Base-by-base conservation (phyloP, 495 filamentous ascomycete genomes). In the Achaetomiella virescens region DNA sequence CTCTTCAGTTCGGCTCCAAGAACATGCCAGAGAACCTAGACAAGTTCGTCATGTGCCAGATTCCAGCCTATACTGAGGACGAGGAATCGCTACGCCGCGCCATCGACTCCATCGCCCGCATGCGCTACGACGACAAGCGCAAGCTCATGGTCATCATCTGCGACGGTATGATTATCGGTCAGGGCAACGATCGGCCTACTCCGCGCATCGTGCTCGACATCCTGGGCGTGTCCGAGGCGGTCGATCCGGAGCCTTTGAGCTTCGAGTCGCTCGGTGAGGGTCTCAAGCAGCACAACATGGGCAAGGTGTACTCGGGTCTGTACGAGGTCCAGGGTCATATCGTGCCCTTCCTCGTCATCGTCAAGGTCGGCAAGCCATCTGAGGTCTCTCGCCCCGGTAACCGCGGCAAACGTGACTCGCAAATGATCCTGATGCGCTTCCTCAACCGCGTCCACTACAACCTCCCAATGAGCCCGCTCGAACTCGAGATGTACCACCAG, bases 121-220 rank as follows among this genome's bases (percentile, higher is more conserved):
- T 99, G 91, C 81, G 82, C 52, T 99, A 99, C 69, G 93, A 99
- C 64, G 91, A 99, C 72, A 97, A 97, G 73, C 88, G 93, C 61
- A 99, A 99, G 74, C 79, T 99, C 11, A 75, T 99, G 45, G 84
- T 96, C 55, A 80, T 99, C 45, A 79, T 99, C 55, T 99, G 93
- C 64, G 93, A 99, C 66, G 93, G 93, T 75, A 97, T 99, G 92
- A 97, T 99, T 73, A 92, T 99, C 59, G 93, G 93, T 57, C 91
- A 96, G 73, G 93, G 93, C 61, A 99, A 99, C 70, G 93, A 99
- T 66, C 82, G 88, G 47, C 90, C 95, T 9, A 99, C 93, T 10
- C 93, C 93, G 8, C 81, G 91, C 51, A 99, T 99, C 60, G 95
- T 97, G 33, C 81, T 99, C 49, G 93, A 99, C 63, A 97, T 99